Conservation (phyloP, 768 basidiomycete species). For the Lactarius psammicola region DNA sequence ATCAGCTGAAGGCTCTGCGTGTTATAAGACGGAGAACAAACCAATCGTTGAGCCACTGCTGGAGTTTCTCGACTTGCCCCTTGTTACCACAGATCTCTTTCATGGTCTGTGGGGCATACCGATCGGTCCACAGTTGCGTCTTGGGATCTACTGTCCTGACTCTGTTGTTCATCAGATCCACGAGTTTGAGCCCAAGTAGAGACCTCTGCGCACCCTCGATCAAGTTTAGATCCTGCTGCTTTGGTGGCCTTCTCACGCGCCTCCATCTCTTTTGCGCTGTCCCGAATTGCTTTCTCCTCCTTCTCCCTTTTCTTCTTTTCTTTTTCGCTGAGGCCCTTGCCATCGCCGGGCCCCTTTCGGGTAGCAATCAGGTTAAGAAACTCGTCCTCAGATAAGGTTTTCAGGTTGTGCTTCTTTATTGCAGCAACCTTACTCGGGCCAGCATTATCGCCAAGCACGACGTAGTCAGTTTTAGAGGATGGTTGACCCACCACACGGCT, state of each 20-base stretch:
- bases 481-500: conserved; percentile 87
- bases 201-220: conserved; percentile 30
- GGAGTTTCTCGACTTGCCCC: conserved; percentile 82
- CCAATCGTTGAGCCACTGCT: conserved; percentile 88
- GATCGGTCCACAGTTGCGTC: conserved; percentile 89
- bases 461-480: conserved; percentile 86
- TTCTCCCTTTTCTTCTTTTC: conserved; percentile 76
- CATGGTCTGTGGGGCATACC: conserved; percentile 84
- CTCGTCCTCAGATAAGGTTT: conserved; percentile 80
- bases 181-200: not conserved
- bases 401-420: conserved; percentile 77
- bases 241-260: conserved; percentile 53
- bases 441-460: conserved; percentile 84
- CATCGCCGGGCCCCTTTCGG: conserved; percentile 50
- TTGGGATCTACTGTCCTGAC: conserved; percentile 43
- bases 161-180: conserved; percentile 25
- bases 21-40: not conserved
- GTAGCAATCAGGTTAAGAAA: conserved; percentile 82
- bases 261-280: conserved; percentile 77
- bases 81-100: conserved; percentile 98
- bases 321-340: conserved; percentile 64
- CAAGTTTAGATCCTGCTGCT: conserved; percentile 19
- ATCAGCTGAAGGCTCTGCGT: not conserved
- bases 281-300: conserved; percentile 72
- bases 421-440: conserved; percentile 86